Base-by-base conservation (phyloP, 495 filamentous ascomycete genomes). In the Aspergillus wentii region DNA sequence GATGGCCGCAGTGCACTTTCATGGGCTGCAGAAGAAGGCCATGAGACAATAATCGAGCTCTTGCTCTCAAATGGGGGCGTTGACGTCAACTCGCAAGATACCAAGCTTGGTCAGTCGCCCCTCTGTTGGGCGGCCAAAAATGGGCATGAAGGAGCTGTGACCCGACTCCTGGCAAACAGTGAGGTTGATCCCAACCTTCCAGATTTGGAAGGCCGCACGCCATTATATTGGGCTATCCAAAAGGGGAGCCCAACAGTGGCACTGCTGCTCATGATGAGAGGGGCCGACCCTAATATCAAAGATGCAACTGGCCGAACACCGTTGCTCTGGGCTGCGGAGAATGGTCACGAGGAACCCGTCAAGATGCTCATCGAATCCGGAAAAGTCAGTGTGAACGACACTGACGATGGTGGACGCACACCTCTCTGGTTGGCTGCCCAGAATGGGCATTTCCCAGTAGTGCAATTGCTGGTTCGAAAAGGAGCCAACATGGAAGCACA, bases 91-190 rank as follows among this genome's bases (percentile, higher is more conserved):
- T 30, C 33, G 13, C 41, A 38, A 31, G 49, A 54, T 26, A 44
- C 37, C n/a, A 49, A 49, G 18, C 3, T 32, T 13, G 52, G 52
- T 5, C 53, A 51, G 41, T 59, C 67, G 4, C 50, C 61, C 4
- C 49, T 72, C 15, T 59, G 49, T 25, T 62, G 53, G 35, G 66
- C 67, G 11, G 55, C 57, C 11, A 52, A 57, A 19, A 57, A 52
- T 3, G 61, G 61, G 23, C 44, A 69, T 35, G 45, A 43, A 11
- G 47, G 13, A n/a, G 46, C 64, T 14, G 60, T 62, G 14, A 49
- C 14, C 30, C 46, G 30, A 30, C 45, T 56, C 11, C 30, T 51
- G 19, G 43, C 43, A 13, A 17, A 19, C 16, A 19, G 26, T 16
- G 52, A 33, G 8, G 51, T 46, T 7, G 45, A 63, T 30, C 11